Evolutionary conservation across 345 rosid genomes (phyloP).

Genomic region (Viola odorata): DNA sequence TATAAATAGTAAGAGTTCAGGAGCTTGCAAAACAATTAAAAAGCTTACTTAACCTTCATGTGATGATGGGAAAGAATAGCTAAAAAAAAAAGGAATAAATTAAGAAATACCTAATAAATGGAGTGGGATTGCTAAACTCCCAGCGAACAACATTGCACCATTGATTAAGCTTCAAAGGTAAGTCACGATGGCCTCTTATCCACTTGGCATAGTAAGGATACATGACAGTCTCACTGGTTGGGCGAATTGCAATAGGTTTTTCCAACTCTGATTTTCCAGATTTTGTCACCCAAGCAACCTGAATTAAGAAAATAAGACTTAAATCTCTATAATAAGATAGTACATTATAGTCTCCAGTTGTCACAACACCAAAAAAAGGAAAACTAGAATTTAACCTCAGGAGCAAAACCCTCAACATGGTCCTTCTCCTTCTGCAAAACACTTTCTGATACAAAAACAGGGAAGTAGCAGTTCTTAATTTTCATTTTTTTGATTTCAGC

Average conservation of each 20-base stretch:
- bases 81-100: too few species aligned
- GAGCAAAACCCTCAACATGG: constrained; percentile 93
- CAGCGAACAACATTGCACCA: constrained; percentile 99
- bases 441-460: constrained; percentile 87
- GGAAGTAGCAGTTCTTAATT: constrained; percentile 89
- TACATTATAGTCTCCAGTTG: too few species aligned
- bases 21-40: too few species aligned
- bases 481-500: constrained; percentile 89
- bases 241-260: constrained; percentile 89
- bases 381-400: constrained; percentile 53
- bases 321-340: not conserved
- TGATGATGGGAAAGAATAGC: too few species aligned
- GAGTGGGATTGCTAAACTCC: constrained; percentile 99
- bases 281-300: constrained; percentile 99
- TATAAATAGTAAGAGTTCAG: too few species aligned
- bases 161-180: constrained; percentile 91
- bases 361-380: not conserved
- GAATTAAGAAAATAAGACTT: constrained; percentile 1
- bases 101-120: constrained; percentile 75
- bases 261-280: constrained; percentile 91
- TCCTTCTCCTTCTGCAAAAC: constrained; percentile 90
- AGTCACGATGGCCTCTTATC: constrained; percentile 96
- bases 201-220: constrained; percentile 95
- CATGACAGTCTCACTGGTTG: constrained; percentile 99
- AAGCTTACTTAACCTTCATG: too few species aligned